These are phyloP conservation scores for Leishmania guyanensis DNA, from an alignment of 208 protist genomes.

Conservation along the genomic window DNA sequence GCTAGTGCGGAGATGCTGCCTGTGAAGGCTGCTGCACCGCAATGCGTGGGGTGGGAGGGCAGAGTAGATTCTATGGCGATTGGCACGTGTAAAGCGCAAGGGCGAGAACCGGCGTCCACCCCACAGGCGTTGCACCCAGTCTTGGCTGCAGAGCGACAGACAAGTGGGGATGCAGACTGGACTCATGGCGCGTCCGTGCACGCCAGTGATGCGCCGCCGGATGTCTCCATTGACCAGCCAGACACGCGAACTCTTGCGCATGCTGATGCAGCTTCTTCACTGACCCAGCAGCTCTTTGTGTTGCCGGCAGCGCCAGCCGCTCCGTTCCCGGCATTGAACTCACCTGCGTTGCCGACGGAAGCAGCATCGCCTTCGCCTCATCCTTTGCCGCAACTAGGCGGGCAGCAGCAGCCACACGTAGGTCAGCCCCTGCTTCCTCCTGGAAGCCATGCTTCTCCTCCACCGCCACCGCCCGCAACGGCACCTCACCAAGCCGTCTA, in stretches of 20 bases:
- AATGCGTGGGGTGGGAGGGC: not conserved
- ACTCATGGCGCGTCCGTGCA: not conserved
- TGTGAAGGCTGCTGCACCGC: not conserved
- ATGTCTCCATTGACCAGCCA: not conserved
- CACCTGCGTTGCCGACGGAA: not conserved
- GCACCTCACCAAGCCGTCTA: not conserved
- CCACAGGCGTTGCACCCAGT: not conserved
- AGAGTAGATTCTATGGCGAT: not conserved
- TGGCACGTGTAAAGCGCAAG: not conserved
- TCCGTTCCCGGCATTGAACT: not conserved
- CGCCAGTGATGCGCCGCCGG: conserved; percentile 11
- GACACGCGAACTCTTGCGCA: not conserved
- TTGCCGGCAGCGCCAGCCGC: not conserved
- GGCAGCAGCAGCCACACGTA: not conserved
- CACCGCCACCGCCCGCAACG: not conserved
- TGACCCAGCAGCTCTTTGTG: too few species aligned
- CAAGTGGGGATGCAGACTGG: not conserved
- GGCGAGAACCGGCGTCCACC: not conserved
- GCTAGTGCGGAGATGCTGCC: not conserved
- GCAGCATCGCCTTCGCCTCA: not conserved
- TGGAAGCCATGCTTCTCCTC: not conserved
- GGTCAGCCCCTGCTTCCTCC: not conserved
- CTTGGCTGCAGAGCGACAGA: not conserved
- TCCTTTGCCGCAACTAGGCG: not conserved
- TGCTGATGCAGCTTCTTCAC: not conserved